Conservation (phyloP, 2,329 filamentous ascomycete species). For the Dothistroma pini region DNA sequence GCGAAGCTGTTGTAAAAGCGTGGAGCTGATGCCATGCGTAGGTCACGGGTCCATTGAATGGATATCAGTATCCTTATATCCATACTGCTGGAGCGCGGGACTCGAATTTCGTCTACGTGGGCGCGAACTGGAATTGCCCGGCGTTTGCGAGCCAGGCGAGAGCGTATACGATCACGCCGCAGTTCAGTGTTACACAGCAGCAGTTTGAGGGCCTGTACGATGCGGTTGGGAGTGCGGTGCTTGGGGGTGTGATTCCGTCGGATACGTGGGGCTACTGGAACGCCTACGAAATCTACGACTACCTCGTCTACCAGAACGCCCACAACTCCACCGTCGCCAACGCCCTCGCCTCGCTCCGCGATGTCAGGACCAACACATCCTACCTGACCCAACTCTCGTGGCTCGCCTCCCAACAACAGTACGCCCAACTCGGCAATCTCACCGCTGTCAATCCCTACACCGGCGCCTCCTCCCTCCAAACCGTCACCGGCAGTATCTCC, state of each 20-base stretch:
- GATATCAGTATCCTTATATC: slow-evolving; percentile 57
- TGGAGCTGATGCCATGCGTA: slow-evolving; percentile 9
- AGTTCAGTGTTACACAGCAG: slow-evolving; percentile 14
- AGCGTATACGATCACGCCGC: slow-evolving; percentile 41
- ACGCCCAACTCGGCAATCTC: slow-evolving; percentile 45
- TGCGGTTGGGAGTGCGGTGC: slow-evolving; percentile 41
- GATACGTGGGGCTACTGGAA: slow-evolving; percentile 48
- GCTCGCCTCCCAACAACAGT: slow-evolving; percentile 48
- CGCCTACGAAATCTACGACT: slow-evolving; percentile 55
- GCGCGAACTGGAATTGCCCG: slow-evolving; percentile 39
- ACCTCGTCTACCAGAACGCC: slow-evolving; percentile 50
- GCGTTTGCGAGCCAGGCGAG: slow-evolving; percentile 32
- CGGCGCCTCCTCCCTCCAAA: slow-evolving; percentile 22
- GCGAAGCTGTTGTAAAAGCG: neutral
- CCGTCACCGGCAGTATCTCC: slow-evolving; percentile 36
- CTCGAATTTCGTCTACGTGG: slow-evolving; percentile 49
- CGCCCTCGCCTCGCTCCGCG: slow-evolving; percentile 32
- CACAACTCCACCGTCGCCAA: slow-evolving; percentile 48
- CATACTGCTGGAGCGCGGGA: slow-evolving; percentile 44
- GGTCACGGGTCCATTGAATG: slow-evolving; percentile 48
- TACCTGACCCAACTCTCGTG: slow-evolving; percentile 35
- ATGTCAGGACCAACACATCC: slow-evolving; percentile 18
- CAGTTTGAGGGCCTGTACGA: slow-evolving; percentile 49
- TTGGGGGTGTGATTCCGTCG: slow-evolving; percentile 42
- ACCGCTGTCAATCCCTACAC: slow-evolving; percentile 31